phyloP scores from a whole-genome alignment of 1,284 basidiomycete species.

The Cryptococcus sp. region DNA sequence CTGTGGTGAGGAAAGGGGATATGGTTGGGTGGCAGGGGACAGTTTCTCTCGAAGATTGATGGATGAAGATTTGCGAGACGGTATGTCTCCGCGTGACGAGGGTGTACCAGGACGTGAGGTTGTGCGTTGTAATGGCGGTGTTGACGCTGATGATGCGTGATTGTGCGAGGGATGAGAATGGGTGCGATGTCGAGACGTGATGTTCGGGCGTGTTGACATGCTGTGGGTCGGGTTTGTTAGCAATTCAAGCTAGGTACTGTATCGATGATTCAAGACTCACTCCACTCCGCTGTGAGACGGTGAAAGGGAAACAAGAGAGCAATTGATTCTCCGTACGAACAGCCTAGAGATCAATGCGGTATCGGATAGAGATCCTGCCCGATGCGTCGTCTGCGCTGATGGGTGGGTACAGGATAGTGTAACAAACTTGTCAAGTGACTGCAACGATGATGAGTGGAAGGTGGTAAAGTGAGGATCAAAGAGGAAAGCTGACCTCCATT shows the following conservation, averaged over 20 bases:
- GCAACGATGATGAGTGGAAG: too few relatives aligned
- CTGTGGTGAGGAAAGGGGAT: neutral
- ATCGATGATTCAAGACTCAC: neutral
- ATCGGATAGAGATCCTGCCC: too few relatives aligned
- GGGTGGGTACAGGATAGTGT: too few relatives aligned
- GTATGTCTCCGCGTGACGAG: neutral
- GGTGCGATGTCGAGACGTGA: neutral
- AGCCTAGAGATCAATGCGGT: too few relatives aligned
- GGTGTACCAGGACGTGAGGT: neutral
- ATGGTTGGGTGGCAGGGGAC: constrained; percentile 10
- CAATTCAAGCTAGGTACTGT: neutral
- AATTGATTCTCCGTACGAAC: too few relatives aligned
- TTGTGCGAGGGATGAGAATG: neutral
- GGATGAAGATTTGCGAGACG: constrained; percentile 1
- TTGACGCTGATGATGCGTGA: neutral
- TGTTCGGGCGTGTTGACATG: neutral
- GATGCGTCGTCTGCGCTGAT: too few relatives aligned
- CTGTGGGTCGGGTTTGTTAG: neutral
- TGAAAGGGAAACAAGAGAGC: too few relatives aligned
- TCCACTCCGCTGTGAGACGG: neutral
- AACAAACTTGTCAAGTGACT: too few relatives aligned
- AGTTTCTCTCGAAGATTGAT: constrained; percentile 7
- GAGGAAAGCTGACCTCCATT: too few relatives aligned
- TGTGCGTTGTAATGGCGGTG: neutral
- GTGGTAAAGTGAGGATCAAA: too few relatives aligned